A percentile compares a stretch with the other conserved stretches of the same genome.
Conservation (phyloP, 176 grass and related monocot species). For the Chrysopogon serrulatus region DNA sequence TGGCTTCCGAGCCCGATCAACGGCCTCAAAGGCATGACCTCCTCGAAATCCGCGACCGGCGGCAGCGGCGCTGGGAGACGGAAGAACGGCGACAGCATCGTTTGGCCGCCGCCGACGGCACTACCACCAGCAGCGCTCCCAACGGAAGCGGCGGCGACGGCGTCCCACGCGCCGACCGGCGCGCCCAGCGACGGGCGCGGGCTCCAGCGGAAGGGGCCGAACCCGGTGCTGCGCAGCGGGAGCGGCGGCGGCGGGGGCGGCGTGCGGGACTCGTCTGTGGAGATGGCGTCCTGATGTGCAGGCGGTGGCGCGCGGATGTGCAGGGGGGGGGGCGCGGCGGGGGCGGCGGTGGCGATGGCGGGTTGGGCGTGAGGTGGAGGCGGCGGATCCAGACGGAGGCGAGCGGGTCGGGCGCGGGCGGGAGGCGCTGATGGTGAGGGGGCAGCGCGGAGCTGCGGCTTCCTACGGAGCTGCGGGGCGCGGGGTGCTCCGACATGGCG, state of each 20-base stretch:
- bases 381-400: conserved; percentile 58
- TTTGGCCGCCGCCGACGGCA: not conserved
- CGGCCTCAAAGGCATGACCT: conserved; percentile 11
- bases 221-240: conserved; percentile 9
- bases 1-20: not conserved
- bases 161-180: not conserved
- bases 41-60: not conserved
- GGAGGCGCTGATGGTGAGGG: too few species aligned
- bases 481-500: conserved; percentile 39
- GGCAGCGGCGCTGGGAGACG: conserved; percentile 17
- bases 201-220: conserved; percentile 31
- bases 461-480: conserved; percentile 27
- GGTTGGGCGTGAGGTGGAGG: conserved; percentile 36
- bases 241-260: conserved; percentile 2
- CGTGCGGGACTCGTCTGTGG: conserved; percentile 36
- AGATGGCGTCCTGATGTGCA: conserved; percentile 7
- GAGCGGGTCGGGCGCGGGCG: conserved; percentile 25
- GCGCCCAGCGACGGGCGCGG: conserved; percentile 21
- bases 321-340: too few species aligned
- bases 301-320: not conserved
- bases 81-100: conserved; percentile 48
- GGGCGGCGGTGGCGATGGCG: not conserved
- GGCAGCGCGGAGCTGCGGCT: conserved; percentile 13
- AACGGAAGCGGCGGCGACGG: not conserved
- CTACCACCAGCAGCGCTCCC: not conserved